Evolutionary conservation across 441 rosid species (phyloP).

Genomic region (Adansonia madagascariensis): DNA sequence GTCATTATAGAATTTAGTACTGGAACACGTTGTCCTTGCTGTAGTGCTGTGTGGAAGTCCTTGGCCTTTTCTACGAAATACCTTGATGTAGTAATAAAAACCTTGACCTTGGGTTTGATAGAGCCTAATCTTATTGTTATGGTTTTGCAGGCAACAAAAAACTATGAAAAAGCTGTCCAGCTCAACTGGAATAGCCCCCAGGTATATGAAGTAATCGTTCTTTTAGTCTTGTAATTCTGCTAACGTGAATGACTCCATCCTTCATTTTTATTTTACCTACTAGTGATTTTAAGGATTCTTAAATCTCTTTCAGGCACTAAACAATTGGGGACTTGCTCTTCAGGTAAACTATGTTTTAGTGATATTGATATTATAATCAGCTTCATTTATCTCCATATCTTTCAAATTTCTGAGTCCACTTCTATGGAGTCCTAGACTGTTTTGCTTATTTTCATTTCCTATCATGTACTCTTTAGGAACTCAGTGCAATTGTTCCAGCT

Average conservation of each 20-base stretch:
- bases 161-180: constrained; percentile 93
- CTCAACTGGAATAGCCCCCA: constrained; percentile 99
- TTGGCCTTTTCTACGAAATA: neutral
- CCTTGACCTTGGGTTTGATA: neutral
- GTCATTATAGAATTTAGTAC: constrained; percentile 9
- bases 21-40: neutral
- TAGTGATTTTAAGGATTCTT: constrained; percentile 28
- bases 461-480: constrained; percentile 63
- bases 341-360: constrained; percentile 56
- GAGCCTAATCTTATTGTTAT: constrained; percentile 19
- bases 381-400: constrained; percentile 23
- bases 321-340: constrained; percentile 97
- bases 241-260: constrained; percentile 16
- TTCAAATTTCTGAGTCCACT: neutral
- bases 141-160: constrained; percentile 78
- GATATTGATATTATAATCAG: constrained; percentile 14
- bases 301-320: constrained; percentile 73
- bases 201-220: constrained; percentile 42
- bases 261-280: constrained; percentile 20
- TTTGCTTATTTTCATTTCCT: constrained; percentile 17
- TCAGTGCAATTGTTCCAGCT: constrained; percentile 95
- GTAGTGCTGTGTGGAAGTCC: neutral
- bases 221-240: constrained; percentile 20
- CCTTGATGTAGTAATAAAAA: neutral
- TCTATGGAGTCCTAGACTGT: constrained; percentile 1